Percentiles rank a stretch among this genome's conserved stretches.
Conservation (phyloP, 805 yeast genomes). For the Starmera quercuum region DNA sequence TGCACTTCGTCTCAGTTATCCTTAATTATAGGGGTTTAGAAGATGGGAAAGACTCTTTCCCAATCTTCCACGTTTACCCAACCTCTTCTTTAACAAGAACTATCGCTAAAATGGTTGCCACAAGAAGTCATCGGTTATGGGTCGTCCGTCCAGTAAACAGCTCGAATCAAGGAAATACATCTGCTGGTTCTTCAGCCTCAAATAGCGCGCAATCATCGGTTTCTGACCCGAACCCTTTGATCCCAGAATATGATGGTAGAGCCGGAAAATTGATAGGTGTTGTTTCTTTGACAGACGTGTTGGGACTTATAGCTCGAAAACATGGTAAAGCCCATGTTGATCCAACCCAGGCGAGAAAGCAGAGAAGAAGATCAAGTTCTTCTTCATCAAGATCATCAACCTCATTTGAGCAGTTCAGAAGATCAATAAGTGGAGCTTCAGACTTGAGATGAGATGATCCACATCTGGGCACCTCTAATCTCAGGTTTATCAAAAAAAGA, state of each 20-base stretch:
- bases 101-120: conserved; percentile 91
- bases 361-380: conserved; percentile 56
- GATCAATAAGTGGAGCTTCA: conserved; percentile 30
- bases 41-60: conserved; percentile 93
- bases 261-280: conserved; percentile 88
- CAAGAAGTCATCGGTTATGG: conserved; percentile 87
- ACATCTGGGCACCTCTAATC: no score
- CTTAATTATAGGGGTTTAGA: conserved; percentile 83
- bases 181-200: conserved; percentile 11
- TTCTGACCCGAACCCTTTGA: conserved; percentile 19
- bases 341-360: conserved; percentile 83
- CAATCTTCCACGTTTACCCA: conserved; percentile 87
- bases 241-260: conserved; percentile 37
- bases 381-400: conserved; percentile 21
- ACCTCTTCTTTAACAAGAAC: conserved; percentile 78
- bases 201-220: conserved; percentile 15
- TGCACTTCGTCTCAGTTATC: conserved; percentile 82
- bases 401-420: conserved; percentile 34
- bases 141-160: conserved; percentile 52
- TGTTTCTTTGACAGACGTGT: conserved; percentile 82
- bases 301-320: conserved; percentile 70
- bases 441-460: conserved; percentile 23
- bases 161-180: conserved; percentile 24
- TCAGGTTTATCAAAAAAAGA: no score
- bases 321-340: conserved; percentile 63